phyloP scores from a whole-genome alignment of 2,329 filamentous ascomycete genomes.

The Exophiala bonariae region DNA sequence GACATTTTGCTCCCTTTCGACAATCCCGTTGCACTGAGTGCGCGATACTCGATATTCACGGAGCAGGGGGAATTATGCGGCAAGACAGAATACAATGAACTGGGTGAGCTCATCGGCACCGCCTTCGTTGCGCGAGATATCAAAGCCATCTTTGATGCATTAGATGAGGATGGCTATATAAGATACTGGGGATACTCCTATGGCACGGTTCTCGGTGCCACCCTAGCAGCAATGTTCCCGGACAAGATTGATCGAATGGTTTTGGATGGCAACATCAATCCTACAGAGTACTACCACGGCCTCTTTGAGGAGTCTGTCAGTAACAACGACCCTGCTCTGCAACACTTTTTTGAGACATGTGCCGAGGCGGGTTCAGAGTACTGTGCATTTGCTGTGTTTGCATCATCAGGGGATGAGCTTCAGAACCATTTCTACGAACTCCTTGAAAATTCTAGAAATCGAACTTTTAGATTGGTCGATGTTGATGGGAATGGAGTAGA shows the following conservation, averaged over 20 bases:
- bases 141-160: not conserved
- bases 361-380: conserved; percentile 14
- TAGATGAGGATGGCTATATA: conserved; percentile 19
- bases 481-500: too few species aligned
- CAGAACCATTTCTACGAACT: conserved; percentile 1
- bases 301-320: not conserved
- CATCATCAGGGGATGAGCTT: conserved; percentile 7
- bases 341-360: conserved; percentile 52
- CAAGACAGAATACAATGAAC: too few species aligned
- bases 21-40: too few species aligned
- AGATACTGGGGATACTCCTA: conserved; percentile 29
- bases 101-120: conserved; percentile 38
- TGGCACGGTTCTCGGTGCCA: conserved; percentile 34
- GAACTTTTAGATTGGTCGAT: too few species aligned
- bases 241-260: conserved; percentile 38
- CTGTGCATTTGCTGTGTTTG: conserved; percentile 5
- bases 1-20: too few species aligned
- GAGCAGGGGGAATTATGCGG: too few species aligned
- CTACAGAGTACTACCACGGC: conserved; percentile 17
- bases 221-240: conserved; percentile 41
- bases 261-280: conserved; percentile 30
- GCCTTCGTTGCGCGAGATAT: conserved; percentile 47
- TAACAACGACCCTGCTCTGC: conserved; percentile 47
- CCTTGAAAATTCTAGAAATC: not conserved
- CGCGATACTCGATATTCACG: too few species aligned